Percentiles rank a stretch among this genome's conserved stretches.
These are phyloP conservation scores for Pseudogymnoascus sp. DNA, from an alignment of 2,329 filamentous ascomycete species.

Conservation along the genomic window DNA sequence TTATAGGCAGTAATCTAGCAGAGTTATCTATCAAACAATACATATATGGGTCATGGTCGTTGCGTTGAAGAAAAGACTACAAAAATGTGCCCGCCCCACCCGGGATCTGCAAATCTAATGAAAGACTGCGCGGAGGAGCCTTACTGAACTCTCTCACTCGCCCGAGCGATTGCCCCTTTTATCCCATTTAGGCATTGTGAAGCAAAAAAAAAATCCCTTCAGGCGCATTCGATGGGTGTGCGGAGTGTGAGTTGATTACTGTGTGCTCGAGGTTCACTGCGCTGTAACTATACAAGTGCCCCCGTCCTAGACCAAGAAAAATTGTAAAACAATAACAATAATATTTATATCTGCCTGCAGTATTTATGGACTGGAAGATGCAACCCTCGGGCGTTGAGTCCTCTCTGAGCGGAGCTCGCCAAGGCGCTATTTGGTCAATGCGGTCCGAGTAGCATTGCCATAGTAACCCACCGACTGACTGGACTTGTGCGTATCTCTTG, in stretches of 20 bases:
- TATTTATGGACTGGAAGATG: not conserved
- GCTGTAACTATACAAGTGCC: not conserved
- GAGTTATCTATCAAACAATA: too few relatives aligned
- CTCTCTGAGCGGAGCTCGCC: not conserved
- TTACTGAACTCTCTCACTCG: conserved; percentile 9
- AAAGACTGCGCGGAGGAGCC: not conserved
- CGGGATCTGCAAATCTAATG: conserved; percentile 6
- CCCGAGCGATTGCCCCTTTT: conserved; percentile 7
- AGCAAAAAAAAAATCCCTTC: not conserved
- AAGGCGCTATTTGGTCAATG: conserved; percentile 2
- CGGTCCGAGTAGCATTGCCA: conserved; percentile 1
- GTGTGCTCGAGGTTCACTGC: not conserved
- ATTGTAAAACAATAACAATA: conserved; percentile 9
- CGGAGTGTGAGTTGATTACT: not conserved
- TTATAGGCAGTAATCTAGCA: not conserved
- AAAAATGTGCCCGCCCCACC: conserved; percentile 2
- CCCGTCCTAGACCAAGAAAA: not conserved
- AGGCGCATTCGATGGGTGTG: not conserved
- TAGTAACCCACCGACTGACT: not conserved
- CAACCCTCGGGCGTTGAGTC: not conserved
- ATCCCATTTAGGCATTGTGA: not conserved
- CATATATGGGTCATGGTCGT: not conserved
- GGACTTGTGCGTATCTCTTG: not conserved
- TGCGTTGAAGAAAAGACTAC: conserved; percentile 2
- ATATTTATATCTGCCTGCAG: conserved; percentile 4